Base-by-base conservation (phyloP, 2,329 filamentous ascomycete species). In the Xylaria sp. region DNA sequence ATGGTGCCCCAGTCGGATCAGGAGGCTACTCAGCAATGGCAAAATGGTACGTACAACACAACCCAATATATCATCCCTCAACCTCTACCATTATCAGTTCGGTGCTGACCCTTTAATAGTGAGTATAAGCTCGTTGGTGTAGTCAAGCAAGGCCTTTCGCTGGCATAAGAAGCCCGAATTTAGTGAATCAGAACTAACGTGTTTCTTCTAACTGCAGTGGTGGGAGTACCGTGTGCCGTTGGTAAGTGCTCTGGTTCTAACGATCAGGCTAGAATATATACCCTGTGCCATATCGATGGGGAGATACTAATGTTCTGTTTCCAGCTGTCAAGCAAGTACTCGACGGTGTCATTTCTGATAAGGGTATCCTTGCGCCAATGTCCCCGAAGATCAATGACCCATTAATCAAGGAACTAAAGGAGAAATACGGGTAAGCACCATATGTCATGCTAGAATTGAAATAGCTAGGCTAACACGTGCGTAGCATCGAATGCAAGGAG, bases 11-110 rank as follows among this genome's bases (percentile, higher is more conserved):
- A 3, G 41, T 46, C 7, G 90, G 89, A 76, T 90, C 92, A 67
- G 75, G 89, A 73, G 93, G 92, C 51, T 97, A 95, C 84, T 91
- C 88, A 3, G 90, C 92, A 73, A 97, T 97, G 94, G 93, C 93
- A 59, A 92, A 91, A 46, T 46, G 41, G 41, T 46, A 18, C 41
- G 41, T 46, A 46, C 18, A 18, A 46, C 3, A 46, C 15, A n/a
- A n/a, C 15, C 13, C 13, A n/a, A 46, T 18, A 18, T 2, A 8
- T 46, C 13, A 15, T 46, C 13, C 41, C 15, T 46, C 6, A 46
- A n/a, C 18, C 41, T 46, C 41, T 46, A 20, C 4, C 41, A 18
- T 46, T 46, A n/a, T n/a, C 1, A n/a, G 15, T 46, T 18, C 2
- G 13, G 18, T 46, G 15, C 41, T 46, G n/a, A 46, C 41, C 18